Conservation (phyloP, 1,139 yeast genomes). For the Meyerozyma athensensis region DNA sequence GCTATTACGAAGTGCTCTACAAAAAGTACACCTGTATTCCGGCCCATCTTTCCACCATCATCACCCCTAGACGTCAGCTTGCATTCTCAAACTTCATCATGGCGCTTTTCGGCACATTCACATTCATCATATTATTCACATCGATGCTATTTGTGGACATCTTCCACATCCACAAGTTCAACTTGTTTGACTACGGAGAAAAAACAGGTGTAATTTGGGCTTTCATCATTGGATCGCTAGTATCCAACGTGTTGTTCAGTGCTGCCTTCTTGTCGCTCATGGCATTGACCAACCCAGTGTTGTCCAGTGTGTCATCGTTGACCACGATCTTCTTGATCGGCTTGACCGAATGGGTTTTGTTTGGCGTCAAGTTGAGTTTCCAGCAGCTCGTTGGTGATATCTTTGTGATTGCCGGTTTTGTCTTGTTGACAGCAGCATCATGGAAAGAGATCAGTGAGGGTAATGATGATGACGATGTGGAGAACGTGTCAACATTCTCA, state of each 20-base stretch:
- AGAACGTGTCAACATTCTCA: slow-evolving; percentile 39
- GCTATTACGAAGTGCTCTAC: slow-evolving; percentile 80
- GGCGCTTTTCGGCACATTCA: slow-evolving; percentile 57
- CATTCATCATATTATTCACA: slow-evolving; percentile 47
- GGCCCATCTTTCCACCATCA: slow-evolving; percentile 36
- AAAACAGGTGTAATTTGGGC: slow-evolving; percentile 37
- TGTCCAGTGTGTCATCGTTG: slow-evolving; percentile 77
- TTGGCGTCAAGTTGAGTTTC: slow-evolving; percentile 47
- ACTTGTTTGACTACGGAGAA: slow-evolving; percentile 44
- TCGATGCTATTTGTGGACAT: slow-evolving; percentile 49
- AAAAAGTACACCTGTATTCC: slow-evolving; percentile 77
- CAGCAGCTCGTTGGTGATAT: slow-evolving; percentile 54
- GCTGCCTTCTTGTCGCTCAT: slow-evolving; percentile 72
- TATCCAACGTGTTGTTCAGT: slow-evolving; percentile 64
- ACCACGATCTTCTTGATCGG: slow-evolving; percentile 80
- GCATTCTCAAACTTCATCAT: slow-evolving; percentile 45
- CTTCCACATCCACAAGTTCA: slow-evolving; percentile 55
- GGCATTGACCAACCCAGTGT: slow-evolving; percentile 82
- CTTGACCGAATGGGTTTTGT: slow-evolving; percentile 67
- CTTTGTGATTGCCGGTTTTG: slow-evolving; percentile 63
- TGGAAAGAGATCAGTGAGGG: slow-evolving; percentile 70
- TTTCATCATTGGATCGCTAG: slow-evolving; percentile 45
- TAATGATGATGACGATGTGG: slow-evolving; percentile 55
- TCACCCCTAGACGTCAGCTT: slow-evolving; percentile 45
- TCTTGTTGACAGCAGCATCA: slow-evolving; percentile 63